These are phyloP conservation scores for Penicillium brasilianum DNA, from an alignment of 2,329 filamentous ascomycete genomes.

Conservation along the genomic window DNA sequence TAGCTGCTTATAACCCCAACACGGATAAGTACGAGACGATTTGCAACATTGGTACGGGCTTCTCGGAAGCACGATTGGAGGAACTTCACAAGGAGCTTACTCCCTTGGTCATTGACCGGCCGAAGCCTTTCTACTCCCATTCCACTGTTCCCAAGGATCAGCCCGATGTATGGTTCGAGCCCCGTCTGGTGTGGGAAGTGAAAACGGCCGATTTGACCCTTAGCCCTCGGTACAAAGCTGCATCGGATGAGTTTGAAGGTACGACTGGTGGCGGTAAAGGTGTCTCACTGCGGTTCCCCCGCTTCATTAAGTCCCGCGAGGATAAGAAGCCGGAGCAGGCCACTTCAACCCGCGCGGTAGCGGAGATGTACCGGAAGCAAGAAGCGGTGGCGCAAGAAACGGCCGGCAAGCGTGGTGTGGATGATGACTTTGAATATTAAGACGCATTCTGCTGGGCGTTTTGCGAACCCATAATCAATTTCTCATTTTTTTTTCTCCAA, in stretches of 20 bases:
- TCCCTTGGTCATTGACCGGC: constrained; percentile 78
- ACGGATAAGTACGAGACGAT: constrained; percentile 89
- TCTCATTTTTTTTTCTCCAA: neutral
- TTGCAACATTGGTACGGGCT: constrained; percentile 98
- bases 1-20: constrained; percentile 86
- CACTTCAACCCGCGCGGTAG: constrained; percentile 81
- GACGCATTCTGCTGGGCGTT: constrained; percentile 3
- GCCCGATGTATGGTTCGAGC: constrained; percentile 98
- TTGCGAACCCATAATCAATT: constrained; percentile 2
- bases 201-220: constrained; percentile 95
- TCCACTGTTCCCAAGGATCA: constrained; percentile 85
- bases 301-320: constrained; percentile 88
- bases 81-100: constrained; percentile 78
- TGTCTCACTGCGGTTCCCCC: constrained; percentile 86
- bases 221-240: constrained; percentile 92
- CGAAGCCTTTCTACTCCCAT: constrained; percentile 95
- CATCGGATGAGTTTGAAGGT: constrained; percentile 77
- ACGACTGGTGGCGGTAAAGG: constrained; percentile 72
- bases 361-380: constrained; percentile 96
- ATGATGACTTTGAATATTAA: constrained; percentile 98
- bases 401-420: constrained; percentile 83
- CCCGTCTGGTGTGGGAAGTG: constrained; percentile 93
- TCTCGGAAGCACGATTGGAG: constrained; percentile 92
- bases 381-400: constrained; percentile 86
- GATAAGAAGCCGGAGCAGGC: constrained; percentile 96